Evolutionary conservation across 345 rosid species (phyloP).

Genomic region (Nasturtium officinale): DNA sequence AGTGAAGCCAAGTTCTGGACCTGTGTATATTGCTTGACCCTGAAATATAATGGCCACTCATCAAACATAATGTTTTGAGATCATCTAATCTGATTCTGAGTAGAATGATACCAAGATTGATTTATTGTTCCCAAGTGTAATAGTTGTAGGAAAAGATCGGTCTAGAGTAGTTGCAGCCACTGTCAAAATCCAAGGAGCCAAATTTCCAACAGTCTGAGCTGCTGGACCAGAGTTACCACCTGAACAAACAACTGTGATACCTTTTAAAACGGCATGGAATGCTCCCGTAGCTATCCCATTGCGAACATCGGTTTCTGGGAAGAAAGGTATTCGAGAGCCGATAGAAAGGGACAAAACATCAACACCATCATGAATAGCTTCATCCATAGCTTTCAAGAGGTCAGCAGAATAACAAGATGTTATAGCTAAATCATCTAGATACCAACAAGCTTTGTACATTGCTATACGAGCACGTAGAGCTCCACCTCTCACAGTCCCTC

Average conservation of each 20-base stretch:
- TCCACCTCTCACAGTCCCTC: conserved; percentile 49
- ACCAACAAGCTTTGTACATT: conserved; percentile 63
- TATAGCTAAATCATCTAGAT: background rate
- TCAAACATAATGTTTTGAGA: background rate
- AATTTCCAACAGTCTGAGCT: conserved; percentile 49
- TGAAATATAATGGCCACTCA: background rate
- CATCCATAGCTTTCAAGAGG: conserved; percentile 55
- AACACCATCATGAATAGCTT: conserved; percentile 60
- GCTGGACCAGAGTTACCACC: conserved; percentile 48
- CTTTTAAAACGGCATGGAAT: conserved; percentile 53
- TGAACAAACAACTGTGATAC: conserved; percentile 47
- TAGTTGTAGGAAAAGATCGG: conserved; percentile 50
- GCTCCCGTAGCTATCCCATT: conserved; percentile 48
- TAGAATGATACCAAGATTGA: conserved; percentile 34
- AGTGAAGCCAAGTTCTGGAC: conserved; percentile 44
- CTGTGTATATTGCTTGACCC: conserved; percentile 47
- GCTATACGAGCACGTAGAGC: conserved; percentile 54
- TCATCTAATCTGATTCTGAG: background rate
- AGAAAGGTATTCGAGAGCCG: conserved; percentile 37
- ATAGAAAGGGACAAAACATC: conserved; percentile 54
- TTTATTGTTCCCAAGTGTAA: conserved; percentile 45
- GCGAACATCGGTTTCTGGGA: conserved; percentile 40
- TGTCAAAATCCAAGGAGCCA: conserved; percentile 56
- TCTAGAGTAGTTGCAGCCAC: conserved; percentile 59
- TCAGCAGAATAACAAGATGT: conserved; percentile 46